phyloP scores from a whole-genome alignment of 176 grass and related monocot species.

The Metroxylon sagu region DNA sequence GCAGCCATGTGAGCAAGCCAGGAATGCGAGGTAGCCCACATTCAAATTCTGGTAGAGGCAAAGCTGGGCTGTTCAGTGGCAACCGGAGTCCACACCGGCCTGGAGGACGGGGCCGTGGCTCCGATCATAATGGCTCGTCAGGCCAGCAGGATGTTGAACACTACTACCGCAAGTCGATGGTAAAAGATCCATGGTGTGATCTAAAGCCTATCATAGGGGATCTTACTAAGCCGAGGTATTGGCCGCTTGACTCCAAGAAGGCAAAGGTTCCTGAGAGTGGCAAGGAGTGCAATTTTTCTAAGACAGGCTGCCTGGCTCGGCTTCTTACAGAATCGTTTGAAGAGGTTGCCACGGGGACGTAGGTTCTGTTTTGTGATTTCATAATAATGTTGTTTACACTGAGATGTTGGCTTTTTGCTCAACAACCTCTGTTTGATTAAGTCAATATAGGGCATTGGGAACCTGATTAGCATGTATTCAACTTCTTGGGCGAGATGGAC shows the following conservation, averaged over 20 bases:
- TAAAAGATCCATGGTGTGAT: constrained; percentile 27
- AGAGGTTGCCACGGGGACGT: too few species aligned
- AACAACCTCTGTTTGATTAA: too few species aligned
- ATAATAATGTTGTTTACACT: too few species aligned
- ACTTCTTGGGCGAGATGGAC: too few species aligned
- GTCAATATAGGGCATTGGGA: too few species aligned
- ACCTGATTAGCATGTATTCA: too few species aligned
- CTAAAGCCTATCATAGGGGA: constrained; percentile 20
- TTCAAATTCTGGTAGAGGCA: constrained; percentile 6
- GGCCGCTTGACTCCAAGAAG: constrained; percentile 21
- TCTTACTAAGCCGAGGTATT: constrained; percentile 10
- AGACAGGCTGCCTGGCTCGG: too few species aligned
- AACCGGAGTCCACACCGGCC: not conserved
- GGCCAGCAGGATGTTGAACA: not conserved
- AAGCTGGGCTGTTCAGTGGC: not conserved
- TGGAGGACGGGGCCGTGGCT: constrained; percentile 17
- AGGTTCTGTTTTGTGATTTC: too few species aligned
- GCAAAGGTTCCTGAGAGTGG: constrained; percentile 6
- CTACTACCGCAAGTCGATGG: constrained; percentile 24
- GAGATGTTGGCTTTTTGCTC: too few species aligned
- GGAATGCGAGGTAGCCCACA: constrained; percentile 8
- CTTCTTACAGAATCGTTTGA: too few species aligned
- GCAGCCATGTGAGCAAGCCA: not conserved
- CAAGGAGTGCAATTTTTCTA: constrained; percentile 5
- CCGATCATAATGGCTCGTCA: constrained; percentile 2